Conservation (phyloP, 371 early-diverging fungal genomes). For the Coelomomyces lativittatus region DNA sequence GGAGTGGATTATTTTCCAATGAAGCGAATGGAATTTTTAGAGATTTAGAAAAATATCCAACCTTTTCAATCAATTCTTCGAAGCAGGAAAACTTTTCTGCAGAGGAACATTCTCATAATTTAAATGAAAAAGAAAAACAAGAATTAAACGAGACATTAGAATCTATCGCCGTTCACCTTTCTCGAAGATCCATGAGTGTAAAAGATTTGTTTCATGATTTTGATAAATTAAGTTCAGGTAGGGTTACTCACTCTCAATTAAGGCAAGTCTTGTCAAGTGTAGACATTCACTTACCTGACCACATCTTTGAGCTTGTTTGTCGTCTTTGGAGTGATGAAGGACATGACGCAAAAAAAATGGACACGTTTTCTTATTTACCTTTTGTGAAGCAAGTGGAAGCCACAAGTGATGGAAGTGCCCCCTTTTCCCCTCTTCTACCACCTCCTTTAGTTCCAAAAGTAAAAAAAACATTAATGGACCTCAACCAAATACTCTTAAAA, state of each 20-base stretch:
- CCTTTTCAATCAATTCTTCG: neutral
- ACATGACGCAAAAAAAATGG: too few relatives aligned
- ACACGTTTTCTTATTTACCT: neutral
- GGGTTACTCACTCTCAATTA: conserved; percentile 17
- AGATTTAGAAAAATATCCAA: neutral
- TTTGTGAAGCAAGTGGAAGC: neutral
- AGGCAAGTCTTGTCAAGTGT: conserved; percentile 9
- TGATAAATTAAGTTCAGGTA: conserved; percentile 20
- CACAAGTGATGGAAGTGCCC: neutral
- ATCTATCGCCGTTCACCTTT: neutral
- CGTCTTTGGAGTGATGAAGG: neutral
- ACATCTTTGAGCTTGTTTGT: neutral
- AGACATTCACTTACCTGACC: neutral
- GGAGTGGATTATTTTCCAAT: too few relatives aligned
- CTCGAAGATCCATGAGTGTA: neutral
- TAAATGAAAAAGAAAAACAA: neutral
- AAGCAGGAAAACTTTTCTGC: too few relatives aligned
- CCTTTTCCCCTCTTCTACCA: neutral
- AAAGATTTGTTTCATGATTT: conserved; percentile 24
- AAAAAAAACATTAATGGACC: too few relatives aligned
- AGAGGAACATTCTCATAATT: neutral
- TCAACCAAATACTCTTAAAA: neutral
- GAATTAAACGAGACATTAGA: neutral
- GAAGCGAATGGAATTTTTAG: neutral
- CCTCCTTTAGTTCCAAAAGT: neutral